Evolutionary conservation across 2,329 filamentous ascomycete genomes (phyloP), one percentile per base, ranked within the genome.

Genomic region (Pseudohalonectria lignicola): DNA sequence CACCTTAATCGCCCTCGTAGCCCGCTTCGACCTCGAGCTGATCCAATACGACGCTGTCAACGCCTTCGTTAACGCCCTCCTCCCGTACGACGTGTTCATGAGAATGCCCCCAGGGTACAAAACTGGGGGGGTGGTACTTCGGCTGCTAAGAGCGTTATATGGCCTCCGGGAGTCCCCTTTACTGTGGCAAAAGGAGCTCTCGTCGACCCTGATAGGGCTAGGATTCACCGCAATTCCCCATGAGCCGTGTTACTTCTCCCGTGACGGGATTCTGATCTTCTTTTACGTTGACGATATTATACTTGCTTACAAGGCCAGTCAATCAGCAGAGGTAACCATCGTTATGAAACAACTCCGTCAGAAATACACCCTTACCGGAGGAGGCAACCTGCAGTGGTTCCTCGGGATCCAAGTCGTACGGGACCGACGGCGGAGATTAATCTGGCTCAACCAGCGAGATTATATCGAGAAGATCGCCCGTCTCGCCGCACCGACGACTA

Each of bases 221-320:
- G 26, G 31, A 5, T 31, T 41, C 12, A 17, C 29, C 4, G 28
- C 17, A 10, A 13, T 43, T 8, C 15, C 31, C 12, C 15, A 43
- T 16, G 33, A 43, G 13, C 26, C 40, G 20, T 43, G 31, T 29
- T 39, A 33, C n/a, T 26, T 37, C n/a, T 34, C 34, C 4, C 28
- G 18, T 4, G 26, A 37, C 13, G 34, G 37, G n/a, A 32, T 43
- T 13, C 21, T 41, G 20, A 20, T 43, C 20, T 41, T 41, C 31
- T 32, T 41, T 37, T 44, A 39, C 32, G 26, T 44, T 4, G 34
- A 44, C 21, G 26, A 44, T 16, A 44, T 44, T 34, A 21, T 36
- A n/a, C n/a, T n/a, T n/a, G n/a, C n/a, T n/a, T n/a, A n/a, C n/a
- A n/a, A n/a, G n/a, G n/a, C n/a, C n/a, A n/a, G n/a, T n/a, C n/a